phyloP scores from a whole-genome alignment of 1,284 basidiomycete species.

The Chondrostereum purpureum region DNA sequence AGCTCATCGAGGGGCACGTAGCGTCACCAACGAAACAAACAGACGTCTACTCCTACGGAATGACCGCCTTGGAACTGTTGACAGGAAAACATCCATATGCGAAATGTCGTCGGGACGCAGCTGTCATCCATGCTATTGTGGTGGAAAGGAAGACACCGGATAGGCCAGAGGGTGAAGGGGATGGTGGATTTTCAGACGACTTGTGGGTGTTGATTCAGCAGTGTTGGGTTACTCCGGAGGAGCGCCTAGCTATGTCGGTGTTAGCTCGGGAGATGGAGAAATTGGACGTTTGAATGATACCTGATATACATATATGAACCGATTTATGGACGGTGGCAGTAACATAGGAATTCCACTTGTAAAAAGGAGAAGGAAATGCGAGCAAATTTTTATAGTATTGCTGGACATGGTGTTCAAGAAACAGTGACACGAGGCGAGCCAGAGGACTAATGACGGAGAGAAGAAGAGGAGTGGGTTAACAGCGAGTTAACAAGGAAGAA shows the following conservation, averaged over 20 bases:
- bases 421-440: too few relatives aligned
- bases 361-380: too few relatives aligned
- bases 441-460: too few relatives aligned
- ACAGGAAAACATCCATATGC: conserved; percentile 42
- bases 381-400: too few relatives aligned
- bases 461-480: too few relatives aligned
- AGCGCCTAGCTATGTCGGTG: neutral
- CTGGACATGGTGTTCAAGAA: too few relatives aligned
- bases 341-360: too few relatives aligned
- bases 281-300: too few relatives aligned
- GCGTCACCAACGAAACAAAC: conserved; percentile 33
- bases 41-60: conserved; percentile 52
- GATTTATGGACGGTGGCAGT: too few relatives aligned
- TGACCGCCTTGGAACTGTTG: conserved; percentile 49
- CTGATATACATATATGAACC: too few relatives aligned
- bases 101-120: conserved; percentile 37
- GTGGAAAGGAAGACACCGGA: conserved; percentile 28
- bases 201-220: conserved; percentile 37
- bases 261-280: too few relatives aligned
- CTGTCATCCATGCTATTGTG: conserved; percentile 39
- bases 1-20: conserved; percentile 37
- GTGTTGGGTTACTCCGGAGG: conserved; percentile 36
- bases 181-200: conserved; percentile 35
- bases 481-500: too few relatives aligned
- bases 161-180: conserved; percentile 27